A percentile compares a stretch with the other conserved stretches of the same genome.
phyloP scores from a whole-genome alignment of 2,329 filamentous ascomycete species.

The Zalaria obscura region DNA sequence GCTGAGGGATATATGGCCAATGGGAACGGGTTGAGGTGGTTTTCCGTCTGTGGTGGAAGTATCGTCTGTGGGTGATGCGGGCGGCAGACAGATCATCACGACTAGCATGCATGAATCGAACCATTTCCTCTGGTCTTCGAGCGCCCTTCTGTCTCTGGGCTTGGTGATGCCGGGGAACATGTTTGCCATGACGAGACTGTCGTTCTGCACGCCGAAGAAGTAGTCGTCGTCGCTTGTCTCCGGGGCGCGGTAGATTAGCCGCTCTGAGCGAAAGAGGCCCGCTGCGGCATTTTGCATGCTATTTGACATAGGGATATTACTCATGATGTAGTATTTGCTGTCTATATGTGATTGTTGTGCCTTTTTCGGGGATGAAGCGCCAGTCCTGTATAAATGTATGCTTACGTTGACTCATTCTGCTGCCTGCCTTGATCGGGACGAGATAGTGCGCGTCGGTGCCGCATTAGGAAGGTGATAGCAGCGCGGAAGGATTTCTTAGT shows the following conservation, averaged over 20 bases:
- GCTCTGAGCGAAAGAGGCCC: slow-evolving; percentile 21
- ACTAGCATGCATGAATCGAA: slow-evolving; percentile 19
- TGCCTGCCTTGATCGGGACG: no score
- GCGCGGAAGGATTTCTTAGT: no score
- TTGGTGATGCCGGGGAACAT: slow-evolving; percentile 10
- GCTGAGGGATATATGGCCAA: slow-evolving; percentile 16
- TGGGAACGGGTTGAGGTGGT: slow-evolving; percentile 11
- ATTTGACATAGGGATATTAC: no score
- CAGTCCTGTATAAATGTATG: no score
- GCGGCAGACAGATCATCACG: slow-evolving; percentile 23
- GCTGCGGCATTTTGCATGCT: slow-evolving; percentile 1
- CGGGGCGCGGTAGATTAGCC: slow-evolving; percentile 24
- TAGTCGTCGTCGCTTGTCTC: slow-evolving; percentile 18
- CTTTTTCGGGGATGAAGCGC: no score
- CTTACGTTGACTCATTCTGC: no score
- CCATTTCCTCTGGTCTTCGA: slow-evolving; percentile 15
- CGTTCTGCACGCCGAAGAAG: slow-evolving; percentile 5
- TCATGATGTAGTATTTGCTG: no score
- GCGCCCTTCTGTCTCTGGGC: slow-evolving; percentile 16
- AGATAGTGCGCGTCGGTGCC: no score
- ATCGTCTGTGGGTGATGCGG: slow-evolving; percentile 2
- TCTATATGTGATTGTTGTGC: no score
- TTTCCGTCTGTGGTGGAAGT: slow-evolving; percentile 2
- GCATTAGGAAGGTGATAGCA: no score
- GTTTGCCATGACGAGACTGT: not conserved